These are phyloP conservation scores for Saccharomyces uvarum DNA, from an alignment of 1,139 yeast genomes.

Conservation along the genomic window DNA sequence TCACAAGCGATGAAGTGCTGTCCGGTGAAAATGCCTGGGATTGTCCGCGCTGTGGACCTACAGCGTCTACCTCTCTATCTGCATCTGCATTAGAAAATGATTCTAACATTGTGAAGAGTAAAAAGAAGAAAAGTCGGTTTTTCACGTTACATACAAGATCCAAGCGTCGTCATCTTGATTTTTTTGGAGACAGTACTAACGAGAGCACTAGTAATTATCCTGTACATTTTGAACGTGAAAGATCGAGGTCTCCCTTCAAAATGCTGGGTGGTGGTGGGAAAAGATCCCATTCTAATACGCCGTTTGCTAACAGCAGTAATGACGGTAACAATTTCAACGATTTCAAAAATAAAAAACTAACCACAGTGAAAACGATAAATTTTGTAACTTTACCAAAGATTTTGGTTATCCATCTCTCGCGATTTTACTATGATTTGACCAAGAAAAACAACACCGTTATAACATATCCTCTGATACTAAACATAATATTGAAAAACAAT, in stretches of 20 bases:
- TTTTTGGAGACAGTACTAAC: not conserved
- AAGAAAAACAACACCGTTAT: constrained; percentile 50
- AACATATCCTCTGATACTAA: constrained; percentile 48
- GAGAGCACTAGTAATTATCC: constrained; percentile 8
- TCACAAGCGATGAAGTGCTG: constrained; percentile 59
- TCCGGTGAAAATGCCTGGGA: constrained; percentile 74
- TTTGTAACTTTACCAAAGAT: constrained; percentile 60
- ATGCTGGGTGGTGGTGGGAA: constrained; percentile 9
- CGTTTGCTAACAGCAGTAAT: constrained; percentile 1
- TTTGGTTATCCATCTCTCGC: constrained; percentile 55
- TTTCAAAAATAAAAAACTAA: constrained; percentile 28
- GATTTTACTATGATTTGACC: constrained; percentile 50
- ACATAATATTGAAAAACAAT: constrained; percentile 38
- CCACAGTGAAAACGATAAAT: constrained; percentile 47
- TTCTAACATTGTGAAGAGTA: constrained; percentile 1
- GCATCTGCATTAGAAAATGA: constrained; percentile 1
- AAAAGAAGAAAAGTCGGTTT: constrained; percentile 15
- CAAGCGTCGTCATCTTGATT: constrained; percentile 3
- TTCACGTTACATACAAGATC: constrained; percentile 17
- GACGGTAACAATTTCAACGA: constrained; percentile 7
- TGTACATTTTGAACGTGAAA: constrained; percentile 7
- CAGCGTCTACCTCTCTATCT: constrained; percentile 6
- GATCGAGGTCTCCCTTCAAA: constrained; percentile 26
- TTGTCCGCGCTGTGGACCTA: constrained; percentile 58
- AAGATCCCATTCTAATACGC: not conserved